Evolutionary conservation across 129 eudicot genomes (phyloP).

Genomic region (Flaveria sonorensis): DNA sequence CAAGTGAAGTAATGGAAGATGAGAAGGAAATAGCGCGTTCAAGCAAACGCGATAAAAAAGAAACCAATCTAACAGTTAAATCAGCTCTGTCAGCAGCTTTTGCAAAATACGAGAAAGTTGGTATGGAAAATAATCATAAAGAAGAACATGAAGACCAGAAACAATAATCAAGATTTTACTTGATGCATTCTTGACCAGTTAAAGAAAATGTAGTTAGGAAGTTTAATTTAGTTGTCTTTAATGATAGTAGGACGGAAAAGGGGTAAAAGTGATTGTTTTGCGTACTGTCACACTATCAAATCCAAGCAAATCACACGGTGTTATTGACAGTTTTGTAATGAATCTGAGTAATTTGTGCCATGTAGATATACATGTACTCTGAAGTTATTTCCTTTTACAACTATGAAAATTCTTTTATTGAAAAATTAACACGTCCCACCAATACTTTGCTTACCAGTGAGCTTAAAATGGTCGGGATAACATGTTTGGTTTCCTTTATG

Average conservation of each 20-base stretch:
- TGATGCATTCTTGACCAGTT: neutral
- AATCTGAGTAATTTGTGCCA: neutral
- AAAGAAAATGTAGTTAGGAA: conserved; percentile 9
- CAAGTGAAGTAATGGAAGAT: conserved; percentile 40
- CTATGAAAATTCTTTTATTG: neutral
- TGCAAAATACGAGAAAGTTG: conserved; percentile 58
- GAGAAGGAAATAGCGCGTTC: conserved; percentile 37
- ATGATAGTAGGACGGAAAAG: neutral
- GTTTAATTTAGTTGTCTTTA: conserved; percentile 8
- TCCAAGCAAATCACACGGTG: neutral
- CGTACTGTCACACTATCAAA: neutral
- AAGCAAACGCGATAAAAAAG: conserved; percentile 63
- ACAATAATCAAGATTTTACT: conserved; percentile 1
- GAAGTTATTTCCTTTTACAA: neutral
- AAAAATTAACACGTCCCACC: too few relatives aligned
- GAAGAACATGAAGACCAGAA: conserved; percentile 32
- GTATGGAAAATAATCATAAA: conserved; percentile 37
- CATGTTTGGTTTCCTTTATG: too few relatives aligned
- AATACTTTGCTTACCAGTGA: too few relatives aligned
- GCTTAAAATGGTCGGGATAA: too few relatives aligned
- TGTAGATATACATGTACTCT: neutral
- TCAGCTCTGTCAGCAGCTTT: conserved; percentile 85
- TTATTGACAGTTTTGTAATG: neutral
- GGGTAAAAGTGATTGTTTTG: neutral
- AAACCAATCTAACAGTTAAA: conserved; percentile 57